phyloP scores from a whole-genome alignment of 768 basidiomycete genomes.

The Kwoniella dendrophila region DNA sequence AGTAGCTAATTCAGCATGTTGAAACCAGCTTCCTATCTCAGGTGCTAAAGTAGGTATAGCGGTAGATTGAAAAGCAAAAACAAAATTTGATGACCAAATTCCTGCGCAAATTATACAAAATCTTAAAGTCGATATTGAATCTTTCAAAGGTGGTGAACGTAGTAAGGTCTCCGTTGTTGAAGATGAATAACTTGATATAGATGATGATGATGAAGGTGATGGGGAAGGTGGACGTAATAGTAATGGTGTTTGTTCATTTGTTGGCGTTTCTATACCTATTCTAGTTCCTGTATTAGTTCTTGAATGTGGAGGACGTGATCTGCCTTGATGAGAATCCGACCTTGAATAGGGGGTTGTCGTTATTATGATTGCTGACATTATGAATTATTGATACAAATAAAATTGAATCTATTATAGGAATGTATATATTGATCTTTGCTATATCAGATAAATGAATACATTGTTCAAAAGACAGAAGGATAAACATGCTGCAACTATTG shows the following conservation, averaged over 20 bases:
- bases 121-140: conserved; percentile 28
- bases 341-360: conserved; percentile 21
- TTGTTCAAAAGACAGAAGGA: too few relatives aligned
- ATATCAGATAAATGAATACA: too few relatives aligned
- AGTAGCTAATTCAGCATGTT: conserved; percentile 51
- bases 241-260: conserved; percentile 8
- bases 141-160: conserved; percentile 36
- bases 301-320: conserved; percentile 3
- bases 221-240: not conserved
- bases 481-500: too few relatives aligned
- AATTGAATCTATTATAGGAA: too few relatives aligned
- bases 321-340: not conserved
- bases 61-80: conserved; percentile 53
- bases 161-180: not conserved
- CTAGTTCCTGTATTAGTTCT: not conserved
- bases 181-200: not conserved
- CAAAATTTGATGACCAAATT: conserved; percentile 51
- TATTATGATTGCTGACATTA: conserved; percentile 48
- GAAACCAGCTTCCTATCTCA: conserved; percentile 38
- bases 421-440: too few relatives aligned
- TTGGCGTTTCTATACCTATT: not conserved
- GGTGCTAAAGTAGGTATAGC: conserved; percentile 53
- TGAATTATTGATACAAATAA: too few relatives aligned
- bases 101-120: conserved; percentile 37
- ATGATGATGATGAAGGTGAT: too few relatives aligned